Evolutionary conservation across 2,329 filamentous ascomycete species (phyloP).

Genomic region (Ceratocystis lukuohia): DNA sequence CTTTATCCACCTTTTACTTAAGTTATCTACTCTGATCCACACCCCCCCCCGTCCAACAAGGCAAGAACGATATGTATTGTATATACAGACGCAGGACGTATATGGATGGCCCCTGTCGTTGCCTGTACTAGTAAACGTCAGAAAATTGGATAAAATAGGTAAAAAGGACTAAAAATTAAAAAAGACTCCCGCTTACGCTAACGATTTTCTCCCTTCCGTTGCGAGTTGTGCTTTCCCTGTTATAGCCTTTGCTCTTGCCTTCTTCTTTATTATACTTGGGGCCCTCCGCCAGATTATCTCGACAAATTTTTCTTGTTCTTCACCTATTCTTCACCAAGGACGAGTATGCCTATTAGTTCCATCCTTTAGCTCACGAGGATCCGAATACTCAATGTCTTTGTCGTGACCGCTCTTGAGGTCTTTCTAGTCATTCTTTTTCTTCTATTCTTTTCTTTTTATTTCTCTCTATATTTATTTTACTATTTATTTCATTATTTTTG

Average conservation of each 20-base stretch:
- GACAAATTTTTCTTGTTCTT: not conserved
- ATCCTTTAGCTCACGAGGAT: slow-evolving; percentile 6
- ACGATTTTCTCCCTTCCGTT: not conserved
- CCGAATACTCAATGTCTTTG: slow-evolving; percentile 7
- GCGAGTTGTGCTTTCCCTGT: not conserved
- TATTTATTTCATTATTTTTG: not conserved
- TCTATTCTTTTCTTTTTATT: not conserved
- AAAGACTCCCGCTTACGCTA: slow-evolving; percentile 2
- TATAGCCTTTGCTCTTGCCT: not conserved
- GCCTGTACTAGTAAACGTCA: not conserved
- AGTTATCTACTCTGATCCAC: no score
- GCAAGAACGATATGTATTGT: no score
- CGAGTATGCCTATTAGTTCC: not conserved
- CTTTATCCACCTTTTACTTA: not conserved
- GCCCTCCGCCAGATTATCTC: not conserved
- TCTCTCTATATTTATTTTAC: not conserved
- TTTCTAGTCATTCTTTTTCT: slow-evolving; percentile 1
- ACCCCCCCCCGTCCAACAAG: no score
- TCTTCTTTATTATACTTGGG: not conserved
- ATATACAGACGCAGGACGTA: not conserved
- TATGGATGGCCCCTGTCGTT: not conserved
- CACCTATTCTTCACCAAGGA: slow-evolving; percentile 1
- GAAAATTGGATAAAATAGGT: not conserved
- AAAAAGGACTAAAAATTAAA: not conserved
- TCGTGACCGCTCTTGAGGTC: not conserved